Evolutionary conservation across 2,329 filamentous ascomycete species (phyloP).

Genomic region (Herpotrichia juniperi): DNA sequence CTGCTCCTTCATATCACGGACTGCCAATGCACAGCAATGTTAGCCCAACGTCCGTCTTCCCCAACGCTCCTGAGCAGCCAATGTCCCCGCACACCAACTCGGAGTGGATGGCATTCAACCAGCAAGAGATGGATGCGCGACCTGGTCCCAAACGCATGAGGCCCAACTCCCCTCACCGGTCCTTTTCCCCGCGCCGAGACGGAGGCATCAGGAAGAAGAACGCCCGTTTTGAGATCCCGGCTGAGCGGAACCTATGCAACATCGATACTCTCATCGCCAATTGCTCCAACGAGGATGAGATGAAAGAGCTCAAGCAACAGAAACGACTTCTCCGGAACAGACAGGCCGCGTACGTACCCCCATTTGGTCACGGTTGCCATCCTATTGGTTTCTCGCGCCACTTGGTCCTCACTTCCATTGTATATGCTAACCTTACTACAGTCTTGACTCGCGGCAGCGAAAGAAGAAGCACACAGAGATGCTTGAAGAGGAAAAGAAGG

Average conservation of each 20-base stretch:
- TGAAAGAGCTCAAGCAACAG: slow-evolving; percentile 98
- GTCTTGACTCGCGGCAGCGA: slow-evolving; percentile 92
- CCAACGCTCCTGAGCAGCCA: slow-evolving; percentile 52
- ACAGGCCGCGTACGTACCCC: slow-evolving; percentile 80
- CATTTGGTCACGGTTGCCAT: slow-evolving; percentile 53
- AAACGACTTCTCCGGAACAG: slow-evolving; percentile 93
- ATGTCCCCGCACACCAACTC: slow-evolving; percentile 68
- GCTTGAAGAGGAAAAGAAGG: slow-evolving; percentile 96
- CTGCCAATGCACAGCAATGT: slow-evolving; percentile 47
- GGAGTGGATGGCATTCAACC: slow-evolving; percentile 60
- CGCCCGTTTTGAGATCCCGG: slow-evolving; percentile 93
- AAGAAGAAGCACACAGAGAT: slow-evolving; percentile 99
- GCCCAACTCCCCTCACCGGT: slow-evolving; percentile 71
- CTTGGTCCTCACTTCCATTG: slow-evolving; percentile 38
- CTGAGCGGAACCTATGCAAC: slow-evolving; percentile 89
- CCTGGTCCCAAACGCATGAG: slow-evolving; percentile 63
- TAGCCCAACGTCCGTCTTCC: slow-evolving; percentile 58
- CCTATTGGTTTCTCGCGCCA: slow-evolving; percentile 29
- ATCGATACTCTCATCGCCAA: slow-evolving; percentile 92
- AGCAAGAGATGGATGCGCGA: slow-evolving; percentile 56
- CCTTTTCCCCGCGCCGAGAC: slow-evolving; percentile 76
- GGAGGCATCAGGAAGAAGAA: slow-evolving; percentile 99
- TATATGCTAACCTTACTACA: slow-evolving; percentile 54
- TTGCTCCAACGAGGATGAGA: slow-evolving; percentile 87
- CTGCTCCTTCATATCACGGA: slow-evolving; percentile 47